A percentile compares a stretch with the other conserved stretches of the same genome.
These are phyloP conservation scores for Pinus albicaulis DNA, from an alignment of 75 land plant genomes.

Conservation along the genomic window DNA sequence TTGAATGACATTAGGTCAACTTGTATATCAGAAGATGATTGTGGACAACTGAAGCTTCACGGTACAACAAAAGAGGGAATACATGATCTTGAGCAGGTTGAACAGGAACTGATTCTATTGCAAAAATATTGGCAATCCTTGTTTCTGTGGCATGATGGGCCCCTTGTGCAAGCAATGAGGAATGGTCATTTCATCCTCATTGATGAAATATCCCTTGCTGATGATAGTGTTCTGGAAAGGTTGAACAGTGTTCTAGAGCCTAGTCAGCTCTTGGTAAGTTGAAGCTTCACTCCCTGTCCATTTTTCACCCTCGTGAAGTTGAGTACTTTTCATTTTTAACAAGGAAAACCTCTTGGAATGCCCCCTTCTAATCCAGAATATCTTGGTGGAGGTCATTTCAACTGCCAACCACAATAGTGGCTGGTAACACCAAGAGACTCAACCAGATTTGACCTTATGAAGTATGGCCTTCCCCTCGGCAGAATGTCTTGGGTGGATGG, in stretches of 20 bases:
- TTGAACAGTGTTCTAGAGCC: conserved; percentile 96
- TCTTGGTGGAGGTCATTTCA: too few relatives aligned
- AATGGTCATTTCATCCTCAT: conserved; percentile 82
- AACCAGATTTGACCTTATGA: too few relatives aligned
- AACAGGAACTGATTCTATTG: conserved; percentile 34
- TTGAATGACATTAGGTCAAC: conserved; percentile 18
- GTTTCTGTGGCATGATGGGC: conserved; percentile 97
- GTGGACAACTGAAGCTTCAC: neutral
- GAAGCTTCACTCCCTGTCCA: too few relatives aligned
- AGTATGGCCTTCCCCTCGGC: too few relatives aligned
- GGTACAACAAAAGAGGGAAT: conserved; percentile 35
- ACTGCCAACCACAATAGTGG: too few relatives aligned
- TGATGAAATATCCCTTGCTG: conserved; percentile 98
- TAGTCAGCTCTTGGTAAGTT: conserved; percentile 78
- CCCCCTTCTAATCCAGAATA: too few relatives aligned
- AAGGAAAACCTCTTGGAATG: too few relatives aligned
- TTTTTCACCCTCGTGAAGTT: too few relatives aligned
- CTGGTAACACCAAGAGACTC: too few relatives aligned
- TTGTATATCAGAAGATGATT: conserved; percentile 12
- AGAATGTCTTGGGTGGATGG: too few relatives aligned
- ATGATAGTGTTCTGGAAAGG: conserved; percentile 97
- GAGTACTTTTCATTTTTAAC: too few relatives aligned
- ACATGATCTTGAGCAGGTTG: conserved; percentile 30
- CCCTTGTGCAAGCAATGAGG: conserved; percentile 95
- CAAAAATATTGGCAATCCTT: conserved; percentile 80